Conservation (phyloP, 148 eudicot species). For the Rhododendron henanense region DNA sequence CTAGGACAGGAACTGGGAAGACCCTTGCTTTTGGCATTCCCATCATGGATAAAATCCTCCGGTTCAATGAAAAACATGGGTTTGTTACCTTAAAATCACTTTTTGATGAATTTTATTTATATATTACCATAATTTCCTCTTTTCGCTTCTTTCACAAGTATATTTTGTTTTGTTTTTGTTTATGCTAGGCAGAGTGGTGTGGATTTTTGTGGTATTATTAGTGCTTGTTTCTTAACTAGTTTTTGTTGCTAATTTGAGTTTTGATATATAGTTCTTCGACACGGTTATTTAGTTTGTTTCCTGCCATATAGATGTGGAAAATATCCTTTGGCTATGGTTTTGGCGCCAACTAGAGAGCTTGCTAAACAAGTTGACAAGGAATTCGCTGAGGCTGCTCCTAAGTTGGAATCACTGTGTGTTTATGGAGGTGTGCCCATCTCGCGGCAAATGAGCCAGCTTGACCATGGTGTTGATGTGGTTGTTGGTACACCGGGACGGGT, state of each 20-base stretch:
- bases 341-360: slow-evolving; percentile 97
- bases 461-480: slow-evolving; percentile 75
- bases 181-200: background rate
- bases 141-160: background rate
- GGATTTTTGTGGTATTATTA: background rate
- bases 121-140: background rate
- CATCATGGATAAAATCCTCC: slow-evolving; percentile 84
- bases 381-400: slow-evolving; percentile 62
- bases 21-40: slow-evolving; percentile 99
- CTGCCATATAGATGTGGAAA: slow-evolving; percentile 46
- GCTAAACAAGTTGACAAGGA: slow-evolving; percentile 95
- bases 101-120: background rate
- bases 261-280: background rate
- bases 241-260: background rate
- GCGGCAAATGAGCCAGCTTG: slow-evolving; percentile 63
- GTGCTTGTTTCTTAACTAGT: background rate
- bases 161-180: background rate
- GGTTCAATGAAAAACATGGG: slow-evolving; percentile 70
- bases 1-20: slow-evolving; percentile 97
- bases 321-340: slow-evolving; percentile 67
- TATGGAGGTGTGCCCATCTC: slow-evolving; percentile 85
- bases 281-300: background rate
- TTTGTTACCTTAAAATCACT: slow-evolving; percentile 20
- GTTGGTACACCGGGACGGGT: slow-evolving; percentile 96
- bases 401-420: slow-evolving; percentile 74